phyloP scores from a whole-genome alignment of 495 filamentous ascomycete genomes.

The Peziza echinospora region DNA sequence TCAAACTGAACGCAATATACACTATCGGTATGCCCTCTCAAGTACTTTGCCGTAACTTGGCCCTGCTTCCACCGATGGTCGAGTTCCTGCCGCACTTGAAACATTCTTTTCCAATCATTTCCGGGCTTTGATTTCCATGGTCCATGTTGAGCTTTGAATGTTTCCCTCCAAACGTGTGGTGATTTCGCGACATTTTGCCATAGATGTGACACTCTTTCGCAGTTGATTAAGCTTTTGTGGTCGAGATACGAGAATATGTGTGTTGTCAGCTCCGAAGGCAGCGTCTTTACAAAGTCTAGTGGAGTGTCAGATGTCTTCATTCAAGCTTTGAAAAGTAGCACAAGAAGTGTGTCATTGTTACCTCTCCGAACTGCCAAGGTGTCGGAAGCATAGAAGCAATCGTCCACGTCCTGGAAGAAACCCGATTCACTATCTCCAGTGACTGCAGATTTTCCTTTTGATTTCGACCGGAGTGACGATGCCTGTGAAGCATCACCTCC shows the following conservation, averaged over 20 bases:
- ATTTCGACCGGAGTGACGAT: too few species aligned
- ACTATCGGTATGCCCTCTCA: constrained; percentile 80
- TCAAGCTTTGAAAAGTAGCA: too few species aligned
- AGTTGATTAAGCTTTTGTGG: constrained; percentile 14
- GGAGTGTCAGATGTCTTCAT: too few species aligned
- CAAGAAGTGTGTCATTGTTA: too few species aligned
- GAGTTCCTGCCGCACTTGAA: constrained; percentile 48
- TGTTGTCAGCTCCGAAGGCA: constrained; percentile 17
- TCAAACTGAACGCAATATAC: constrained; percentile 98
- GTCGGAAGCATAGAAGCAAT: constrained; percentile 12
- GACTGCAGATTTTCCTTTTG: constrained; percentile 10
- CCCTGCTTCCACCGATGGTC: constrained; percentile 59
- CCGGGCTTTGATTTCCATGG: constrained; percentile 21
- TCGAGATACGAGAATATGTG: constrained; percentile 19
- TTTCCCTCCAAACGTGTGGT: constrained; percentile 16
- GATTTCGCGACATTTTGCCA: constrained; percentile 16
- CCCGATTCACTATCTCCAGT: constrained; percentile 19
- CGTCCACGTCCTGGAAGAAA: constrained; percentile 17
- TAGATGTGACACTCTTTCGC: constrained; percentile 15
- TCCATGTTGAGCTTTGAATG: constrained; percentile 15
- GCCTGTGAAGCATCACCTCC: too few species aligned
- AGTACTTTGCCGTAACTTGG: constrained; percentile 57
- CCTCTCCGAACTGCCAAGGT: constrained; percentile 17
- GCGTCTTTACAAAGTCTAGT: constrained; percentile 15
- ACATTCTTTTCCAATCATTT: constrained; percentile 72